Evolutionary conservation across 257 asterid genomes (phyloP).

Genomic region (Schizonepeta tenuifolia): DNA sequence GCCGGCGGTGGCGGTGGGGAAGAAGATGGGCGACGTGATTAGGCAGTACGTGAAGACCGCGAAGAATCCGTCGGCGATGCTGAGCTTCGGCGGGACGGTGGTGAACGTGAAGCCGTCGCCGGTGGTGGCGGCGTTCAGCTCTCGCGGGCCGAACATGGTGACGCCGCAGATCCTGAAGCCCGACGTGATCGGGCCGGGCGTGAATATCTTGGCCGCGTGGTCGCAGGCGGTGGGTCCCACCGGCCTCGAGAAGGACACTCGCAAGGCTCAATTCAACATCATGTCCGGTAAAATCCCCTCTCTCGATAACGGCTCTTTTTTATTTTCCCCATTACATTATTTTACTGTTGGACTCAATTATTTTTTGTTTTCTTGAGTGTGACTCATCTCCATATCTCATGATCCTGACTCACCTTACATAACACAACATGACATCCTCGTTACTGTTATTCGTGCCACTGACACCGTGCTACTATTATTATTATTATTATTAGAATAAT

Average conservation of each 20-base stretch:
- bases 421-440: background rate
- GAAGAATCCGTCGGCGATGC: slow-evolving; percentile 43
- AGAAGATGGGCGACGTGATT: slow-evolving; percentile 48
- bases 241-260: slow-evolving; percentile 46
- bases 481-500: no score
- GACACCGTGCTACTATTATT: no score
- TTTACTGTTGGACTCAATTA: background rate
- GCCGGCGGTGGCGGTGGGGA: slow-evolving; percentile 64
- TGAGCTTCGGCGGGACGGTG: slow-evolving; percentile 61
- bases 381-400: background rate
- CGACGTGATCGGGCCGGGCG: slow-evolving; percentile 71
- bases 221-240: slow-evolving; percentile 56
- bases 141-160: slow-evolving; percentile 62
- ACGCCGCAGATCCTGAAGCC: slow-evolving; percentile 67
- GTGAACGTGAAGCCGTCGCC: slow-evolving; percentile 71
- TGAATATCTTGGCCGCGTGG: slow-evolving; percentile 65
- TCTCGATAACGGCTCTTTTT: slow-evolving; percentile 31
- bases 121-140: slow-evolving; percentile 71
- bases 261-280: slow-evolving; percentile 56
- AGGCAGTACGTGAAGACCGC: slow-evolving; percentile 45
- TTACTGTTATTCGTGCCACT: background rate
- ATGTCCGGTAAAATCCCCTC: slow-evolving; percentile 46
- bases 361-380: slow-evolving; percentile 12
- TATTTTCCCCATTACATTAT: background rate
- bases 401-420: background rate